These are phyloP conservation scores for Xylariaceae sp. DNA, from an alignment of 2,329 filamentous ascomycete species.

Conservation along the genomic window DNA sequence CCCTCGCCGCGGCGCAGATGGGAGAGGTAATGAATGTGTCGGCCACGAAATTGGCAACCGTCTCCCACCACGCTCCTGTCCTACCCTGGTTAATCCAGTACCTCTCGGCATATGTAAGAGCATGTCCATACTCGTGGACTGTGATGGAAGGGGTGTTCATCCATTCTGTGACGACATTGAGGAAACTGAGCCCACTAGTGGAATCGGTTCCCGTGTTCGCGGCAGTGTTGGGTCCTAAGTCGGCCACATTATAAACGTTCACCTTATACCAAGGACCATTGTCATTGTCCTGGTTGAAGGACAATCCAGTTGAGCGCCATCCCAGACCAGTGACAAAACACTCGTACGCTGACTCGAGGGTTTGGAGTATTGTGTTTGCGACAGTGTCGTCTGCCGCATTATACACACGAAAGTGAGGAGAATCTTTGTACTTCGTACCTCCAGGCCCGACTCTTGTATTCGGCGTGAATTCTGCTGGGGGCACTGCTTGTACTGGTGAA, in stretches of 20 bases:
- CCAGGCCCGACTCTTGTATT: conserved; percentile 41
- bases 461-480: conserved; percentile 39
- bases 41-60: conserved; percentile 57
- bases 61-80: conserved; percentile 60
- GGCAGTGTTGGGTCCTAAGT: conserved; percentile 47
- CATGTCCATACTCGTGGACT: conserved; percentile 58
- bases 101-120: conserved; percentile 53
- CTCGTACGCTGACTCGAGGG: conserved; percentile 54
- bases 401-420: conserved; percentile 50
- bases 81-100: conserved; percentile 52
- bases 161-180: conserved; percentile 51
- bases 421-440: conserved; percentile 43
- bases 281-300: conserved; percentile 43
- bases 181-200: conserved; percentile 48
- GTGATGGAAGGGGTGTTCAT: conserved; percentile 49
- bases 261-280: conserved; percentile 53
- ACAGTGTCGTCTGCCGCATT: conserved; percentile 39
- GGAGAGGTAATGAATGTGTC: conserved; percentile 55
- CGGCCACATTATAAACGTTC: conserved; percentile 52
- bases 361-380: conserved; percentile 44
- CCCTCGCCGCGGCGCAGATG: conserved; percentile 49
- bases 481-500: conserved; percentile 21
- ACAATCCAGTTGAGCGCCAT: conserved; percentile 48
- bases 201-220: conserved; percentile 51
- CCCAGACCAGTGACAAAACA: conserved; percentile 49